Conservation (phyloP, 2,329 filamentous ascomycete genomes). For the Chrysoporthe cubensis region DNA sequence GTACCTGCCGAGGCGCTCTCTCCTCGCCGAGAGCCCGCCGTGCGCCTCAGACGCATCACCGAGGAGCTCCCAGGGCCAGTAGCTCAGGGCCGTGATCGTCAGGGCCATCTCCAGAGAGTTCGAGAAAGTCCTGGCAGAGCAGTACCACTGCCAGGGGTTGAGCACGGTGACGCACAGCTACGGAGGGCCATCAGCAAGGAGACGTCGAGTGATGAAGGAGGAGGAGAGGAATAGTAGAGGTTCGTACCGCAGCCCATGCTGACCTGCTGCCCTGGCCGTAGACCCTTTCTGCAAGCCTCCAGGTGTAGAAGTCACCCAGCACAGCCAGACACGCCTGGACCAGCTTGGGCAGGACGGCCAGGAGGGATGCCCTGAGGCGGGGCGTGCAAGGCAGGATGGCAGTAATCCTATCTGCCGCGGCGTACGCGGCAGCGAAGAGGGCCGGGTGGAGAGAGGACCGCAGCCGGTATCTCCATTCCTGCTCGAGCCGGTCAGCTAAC, state of each 20-base stretch:
- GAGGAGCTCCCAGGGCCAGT: conserved; percentile 85
- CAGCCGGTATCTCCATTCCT: conserved; percentile 93
- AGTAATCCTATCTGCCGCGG: conserved; percentile 60
- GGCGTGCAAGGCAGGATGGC: conserved; percentile 56
- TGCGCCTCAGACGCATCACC: conserved; percentile 41
- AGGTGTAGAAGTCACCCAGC: conserved; percentile 82
- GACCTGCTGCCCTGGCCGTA: conserved; percentile 69
- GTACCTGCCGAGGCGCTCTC: conserved; percentile 31
- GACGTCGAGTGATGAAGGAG: neutral
- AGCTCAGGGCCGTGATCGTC: conserved; percentile 76
- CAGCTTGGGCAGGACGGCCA: conserved; percentile 74
- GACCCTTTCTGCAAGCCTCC: conserved; percentile 74
- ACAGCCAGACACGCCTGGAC: conserved; percentile 80
- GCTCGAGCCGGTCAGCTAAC: conserved; percentile 18
- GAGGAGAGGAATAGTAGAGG: conserved; percentile 35
- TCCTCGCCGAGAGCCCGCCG: conserved; percentile 19
- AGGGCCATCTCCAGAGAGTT: conserved; percentile 92
- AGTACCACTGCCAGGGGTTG: conserved; percentile 97
- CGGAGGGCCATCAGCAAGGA: conserved; percentile 11
- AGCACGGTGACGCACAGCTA: conserved; percentile 72
- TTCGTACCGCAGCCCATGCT: conserved; percentile 68
- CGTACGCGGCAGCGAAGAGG: conserved; percentile 80
- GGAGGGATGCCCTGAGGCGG: conserved; percentile 63
- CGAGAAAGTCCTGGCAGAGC: conserved; percentile 88
- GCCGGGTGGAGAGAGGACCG: conserved; percentile 91